Percentiles rank a stretch among this genome's conserved stretches.
These are phyloP conservation scores for Myochromella boudieri DNA, from an alignment of 768 basidiomycete species.

Conservation along the genomic window DNA sequence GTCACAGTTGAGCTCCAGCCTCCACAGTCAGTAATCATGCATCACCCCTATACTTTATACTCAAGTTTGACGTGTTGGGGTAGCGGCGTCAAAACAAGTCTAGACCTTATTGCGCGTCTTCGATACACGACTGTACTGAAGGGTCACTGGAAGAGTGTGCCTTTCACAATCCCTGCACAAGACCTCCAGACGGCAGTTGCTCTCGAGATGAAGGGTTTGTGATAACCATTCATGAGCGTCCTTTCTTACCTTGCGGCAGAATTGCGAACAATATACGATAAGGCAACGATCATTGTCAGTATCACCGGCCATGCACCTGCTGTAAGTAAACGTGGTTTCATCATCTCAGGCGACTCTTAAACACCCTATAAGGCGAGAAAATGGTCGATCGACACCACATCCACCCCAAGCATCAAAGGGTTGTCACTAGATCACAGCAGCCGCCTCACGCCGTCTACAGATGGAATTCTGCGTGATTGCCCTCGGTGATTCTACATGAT, in stretches of 20 bases:
- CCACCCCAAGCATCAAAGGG: no score
- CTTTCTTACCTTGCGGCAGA: conserved; percentile 3
- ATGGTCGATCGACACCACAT: no score
- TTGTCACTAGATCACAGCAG: background rate
- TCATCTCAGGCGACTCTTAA: background rate
- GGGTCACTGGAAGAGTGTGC: background rate
- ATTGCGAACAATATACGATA: conserved; percentile 4
- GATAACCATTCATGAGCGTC: background rate
- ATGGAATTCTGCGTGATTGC: conserved; percentile 15
- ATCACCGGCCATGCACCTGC: background rate
- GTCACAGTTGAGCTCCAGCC: conserved; percentile 3
- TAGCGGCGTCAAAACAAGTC: background rate
- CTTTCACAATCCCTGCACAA: background rate
- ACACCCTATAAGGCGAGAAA: no score
- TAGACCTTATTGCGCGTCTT: conserved; percentile 7
- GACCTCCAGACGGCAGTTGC: background rate
- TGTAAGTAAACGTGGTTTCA: background rate
- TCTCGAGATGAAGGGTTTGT: background rate
- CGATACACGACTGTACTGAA: conserved; percentile 3
- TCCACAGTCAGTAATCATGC: conserved; percentile 4
- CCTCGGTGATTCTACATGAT: conserved; percentile 11
- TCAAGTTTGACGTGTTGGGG: background rate
- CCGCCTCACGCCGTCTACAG: conserved; percentile 11
- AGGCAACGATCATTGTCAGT: conserved; percentile 2
- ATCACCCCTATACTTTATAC: background rate